Percentiles rank a stretch among this genome's conserved stretches.
These are phyloP conservation scores for Diaporthe velutina DNA, from an alignment of 2,329 filamentous ascomycete species.

Conservation along the genomic window DNA sequence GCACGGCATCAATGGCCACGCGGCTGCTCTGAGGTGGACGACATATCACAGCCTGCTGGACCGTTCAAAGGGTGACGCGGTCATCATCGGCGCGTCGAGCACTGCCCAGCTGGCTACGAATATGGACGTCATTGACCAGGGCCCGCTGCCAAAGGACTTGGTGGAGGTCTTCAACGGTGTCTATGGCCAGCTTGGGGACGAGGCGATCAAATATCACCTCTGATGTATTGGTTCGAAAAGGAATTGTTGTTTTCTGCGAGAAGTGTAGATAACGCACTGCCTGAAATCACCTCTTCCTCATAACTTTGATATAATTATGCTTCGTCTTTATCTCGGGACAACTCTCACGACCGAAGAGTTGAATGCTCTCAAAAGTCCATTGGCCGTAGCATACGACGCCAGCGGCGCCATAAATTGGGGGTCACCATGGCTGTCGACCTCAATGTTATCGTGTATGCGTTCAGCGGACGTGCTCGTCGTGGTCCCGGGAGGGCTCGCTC, in stretches of 20 bases:
- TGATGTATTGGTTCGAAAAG: neutral
- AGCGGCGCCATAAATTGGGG: neutral
- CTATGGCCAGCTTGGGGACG: conserved; percentile 27
- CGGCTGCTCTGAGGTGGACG: conserved; percentile 57
- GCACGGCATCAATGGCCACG: conserved; percentile 54
- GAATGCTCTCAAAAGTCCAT: neutral
- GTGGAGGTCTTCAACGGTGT: conserved; percentile 36
- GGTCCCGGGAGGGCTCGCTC: neutral
- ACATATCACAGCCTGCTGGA: conserved; percentile 52
- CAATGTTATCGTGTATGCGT: neutral
- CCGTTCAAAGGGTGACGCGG: conserved; percentile 48
- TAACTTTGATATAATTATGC: neutral
- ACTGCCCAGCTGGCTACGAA: conserved; percentile 51
- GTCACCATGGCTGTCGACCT: neutral
- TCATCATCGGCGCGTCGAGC: conserved; percentile 53
- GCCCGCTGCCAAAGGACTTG: conserved; percentile 54
- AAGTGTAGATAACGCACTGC: neutral
- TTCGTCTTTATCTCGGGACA: too few species aligned
- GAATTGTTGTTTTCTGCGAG: neutral
- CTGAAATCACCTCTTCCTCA: neutral
- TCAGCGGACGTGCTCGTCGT: neutral
- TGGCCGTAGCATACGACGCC: too few species aligned
- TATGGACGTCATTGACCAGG: conserved; percentile 52
- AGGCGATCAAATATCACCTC: neutral
- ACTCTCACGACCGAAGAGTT: too few species aligned